Evolutionary conservation across 2,329 filamentous ascomycete genomes (phyloP).

Genomic region (Penicillium sp.): DNA sequence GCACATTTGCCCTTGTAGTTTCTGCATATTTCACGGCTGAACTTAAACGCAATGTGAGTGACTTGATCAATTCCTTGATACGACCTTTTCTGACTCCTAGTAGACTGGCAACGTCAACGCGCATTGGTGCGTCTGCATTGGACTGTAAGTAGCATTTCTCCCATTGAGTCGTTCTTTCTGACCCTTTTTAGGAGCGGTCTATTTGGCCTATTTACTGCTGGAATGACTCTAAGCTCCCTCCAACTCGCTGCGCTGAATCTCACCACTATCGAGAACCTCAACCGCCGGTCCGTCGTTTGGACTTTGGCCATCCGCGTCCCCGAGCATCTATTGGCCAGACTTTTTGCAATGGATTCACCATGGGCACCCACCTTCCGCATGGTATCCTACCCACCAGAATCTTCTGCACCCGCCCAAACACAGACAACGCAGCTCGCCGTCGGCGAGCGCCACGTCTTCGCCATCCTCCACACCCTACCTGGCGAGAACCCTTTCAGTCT

Average conservation of each 20-base stretch:
- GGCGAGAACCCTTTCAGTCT: conserved; percentile 88
- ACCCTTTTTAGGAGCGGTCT: conserved; percentile 56
- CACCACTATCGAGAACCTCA: conserved; percentile 82
- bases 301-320: conserved; percentile 76
- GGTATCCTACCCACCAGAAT: conserved; percentile 46
- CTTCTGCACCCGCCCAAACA: conserved; percentile 22
- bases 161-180: conserved; percentile 17
- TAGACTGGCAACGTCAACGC: conserved; percentile 54
- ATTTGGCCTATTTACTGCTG: conserved; percentile 78
- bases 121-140: conserved; percentile 69
- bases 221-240: conserved; percentile 75
- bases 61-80: background rate
- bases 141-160: conserved; percentile 51
- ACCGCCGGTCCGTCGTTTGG: conserved; percentile 64
- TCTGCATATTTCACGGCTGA: conserved; percentile 67
- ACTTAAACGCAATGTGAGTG: conserved; percentile 51
- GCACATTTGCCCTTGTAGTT: conserved; percentile 65
- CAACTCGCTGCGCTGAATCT: conserved; percentile 73
- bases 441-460: conserved; percentile 69
- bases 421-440: conserved; percentile 42
- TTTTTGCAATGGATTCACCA: conserved; percentile 40
- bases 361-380: conserved; percentile 42
- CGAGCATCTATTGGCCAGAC: conserved; percentile 40
- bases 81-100: conserved; percentile 17
- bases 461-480: conserved; percentile 72